Base-by-base conservation (phyloP, 2,329 filamentous ascomycete species). In the Pseudocercospora macadamiae region DNA sequence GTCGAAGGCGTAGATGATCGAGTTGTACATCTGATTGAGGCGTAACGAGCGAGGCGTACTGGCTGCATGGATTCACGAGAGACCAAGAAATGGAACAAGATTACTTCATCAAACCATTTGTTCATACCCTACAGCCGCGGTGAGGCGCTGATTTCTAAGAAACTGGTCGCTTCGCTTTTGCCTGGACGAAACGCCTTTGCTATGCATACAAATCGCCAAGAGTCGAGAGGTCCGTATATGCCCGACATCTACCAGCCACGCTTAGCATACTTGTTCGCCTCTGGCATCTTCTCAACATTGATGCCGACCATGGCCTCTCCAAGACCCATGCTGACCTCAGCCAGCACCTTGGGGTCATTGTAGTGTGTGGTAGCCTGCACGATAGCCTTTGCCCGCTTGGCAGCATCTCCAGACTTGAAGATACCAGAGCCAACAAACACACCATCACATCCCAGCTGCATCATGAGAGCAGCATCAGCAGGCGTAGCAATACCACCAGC, bases 401-500 rank as follows among this genome's bases (percentile, higher is more conserved):
- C 86, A 19, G 95, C 90, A 76, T 97, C 89, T 16, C 93, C 93
- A 4, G 87, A 91, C 86, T 97, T 97, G 86, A 99, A 99, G 76
- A 97, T 97, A 25, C 95, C 95, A 58, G 87, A 92, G 25, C 95
- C 95, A 32, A 99, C 95, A 73, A 99, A 99, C 32, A 99, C 95
- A 59, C 95, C 95, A 72, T 99, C 95, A 73, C 95, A 97, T 61
- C 95, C 95, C 64, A 99, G 82, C 82, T 97, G 93, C 95, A 99
- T 99, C 93, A 99, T 91, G 79, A 99, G 82, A 2, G 95, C 95
- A 0, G 95, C 95, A 77, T 99, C 95, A 0, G 95, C 95, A 0
- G 95, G 95, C 1, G 95, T 99, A n/a, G 95, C 95, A n/a, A 99
- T 90, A 58, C 95, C 95, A n/a, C 95, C 95, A 3, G 95, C 95